Evolutionary conservation across 495 filamentous ascomycete genomes (phyloP), one percentile per base, ranked within the genome.

Genomic region (Hypomontagnella monticulosa): DNA sequence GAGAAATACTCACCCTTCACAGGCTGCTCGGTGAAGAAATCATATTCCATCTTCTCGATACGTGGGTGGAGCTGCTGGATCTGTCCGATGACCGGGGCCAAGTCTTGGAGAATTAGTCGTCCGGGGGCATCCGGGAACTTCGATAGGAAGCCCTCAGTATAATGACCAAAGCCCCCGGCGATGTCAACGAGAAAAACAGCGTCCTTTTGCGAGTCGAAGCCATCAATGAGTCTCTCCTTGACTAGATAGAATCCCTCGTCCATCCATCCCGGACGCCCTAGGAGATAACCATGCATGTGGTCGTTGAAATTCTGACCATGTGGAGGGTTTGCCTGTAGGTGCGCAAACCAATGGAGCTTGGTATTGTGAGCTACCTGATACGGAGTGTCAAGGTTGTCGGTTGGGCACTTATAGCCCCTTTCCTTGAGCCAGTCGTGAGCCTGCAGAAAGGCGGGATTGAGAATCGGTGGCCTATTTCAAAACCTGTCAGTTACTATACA

Each of bases 51-150:
- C 1, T 16, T 43, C 57, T 77, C 63, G 23, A 83, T 73, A 2
- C 41, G 51, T 0, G 47, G 18, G 43, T 72, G 42, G 4, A 73
- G 65, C 1, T 63, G 19, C 14, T 67, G 37, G 11, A 73, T 60
- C 18, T 85, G 76, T 1, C 82, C 79, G 1, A 49, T 43, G 1
- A 72, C 61, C 0, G 78, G 64, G 58, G 73, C 61, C 0, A 79
- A 66, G 58, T 87, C 84, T 62, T 86, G 81, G 0, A 86, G 69
- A 4, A 87, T 67, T 1, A 87, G 49, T 1, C 72, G 70, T 0
- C 82, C 84, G 0, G 74, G 73, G 0, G 69, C 20, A 16, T 76
- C 62, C 0, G 84, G 84, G 43, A 70, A 69, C 20, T 77, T 69
- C 1, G 34, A n/a, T 4, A 53, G 59, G 61, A 88, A 83, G n/a